Evolutionary conservation across 192 early-diverging fungal species (phyloP).

Genomic region (Coemansia asiatica): DNA sequence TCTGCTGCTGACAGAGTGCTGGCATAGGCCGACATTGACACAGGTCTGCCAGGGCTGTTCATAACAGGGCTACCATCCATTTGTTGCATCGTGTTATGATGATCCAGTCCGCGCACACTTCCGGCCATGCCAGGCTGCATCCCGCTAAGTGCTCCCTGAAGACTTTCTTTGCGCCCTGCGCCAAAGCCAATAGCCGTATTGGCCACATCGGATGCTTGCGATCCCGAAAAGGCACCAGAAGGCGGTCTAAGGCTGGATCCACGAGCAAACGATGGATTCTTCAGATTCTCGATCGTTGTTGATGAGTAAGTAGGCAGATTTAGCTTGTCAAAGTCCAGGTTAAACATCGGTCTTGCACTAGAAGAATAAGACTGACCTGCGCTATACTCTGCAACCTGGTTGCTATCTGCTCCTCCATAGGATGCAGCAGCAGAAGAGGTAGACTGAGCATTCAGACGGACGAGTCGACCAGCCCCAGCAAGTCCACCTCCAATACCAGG

Average conservation of each 20-base stretch:
- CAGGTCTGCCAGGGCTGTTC: not conserved
- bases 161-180: constrained; percentile 19
- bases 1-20: constrained; percentile 16
- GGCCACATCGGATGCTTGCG: constrained; percentile 10
- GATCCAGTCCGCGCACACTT: not conserved
- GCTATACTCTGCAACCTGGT: not conserved
- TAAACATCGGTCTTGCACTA: constrained; percentile 42
- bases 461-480: constrained; percentile 15
- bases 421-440: not conserved
- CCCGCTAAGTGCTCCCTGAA: constrained; percentile 18
- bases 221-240: not conserved
- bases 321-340: constrained; percentile 57
- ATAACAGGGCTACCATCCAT: constrained; percentile 14
- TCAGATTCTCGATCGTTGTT: constrained; percentile 33
- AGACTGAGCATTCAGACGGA: constrained; percentile 14
- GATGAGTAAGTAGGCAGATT: constrained; percentile 52
- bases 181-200: constrained; percentile 40
- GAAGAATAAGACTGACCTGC: not conserved
- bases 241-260: constrained; percentile 10
- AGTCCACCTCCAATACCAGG: constrained; percentile 1
- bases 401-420: not conserved
- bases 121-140: constrained; percentile 13
- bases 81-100: not conserved
- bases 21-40: not conserved
- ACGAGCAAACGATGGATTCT: constrained; percentile 11